phyloP scores from a whole-genome alignment of 805 yeast species.

The Wickerhamiella lipophila region DNA sequence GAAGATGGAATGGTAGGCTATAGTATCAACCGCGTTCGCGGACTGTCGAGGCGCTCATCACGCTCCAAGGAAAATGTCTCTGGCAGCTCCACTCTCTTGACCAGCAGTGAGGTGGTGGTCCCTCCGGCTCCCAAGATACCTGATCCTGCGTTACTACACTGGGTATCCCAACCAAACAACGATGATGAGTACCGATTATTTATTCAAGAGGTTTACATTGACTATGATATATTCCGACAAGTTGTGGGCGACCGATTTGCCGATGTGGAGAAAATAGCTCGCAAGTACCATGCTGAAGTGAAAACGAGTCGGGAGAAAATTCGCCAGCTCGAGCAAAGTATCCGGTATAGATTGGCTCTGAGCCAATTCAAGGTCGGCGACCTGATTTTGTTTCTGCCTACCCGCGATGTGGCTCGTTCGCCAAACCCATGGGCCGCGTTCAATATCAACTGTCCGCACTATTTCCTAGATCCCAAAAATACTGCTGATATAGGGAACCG shows the following conservation, averaged over 20 bases:
- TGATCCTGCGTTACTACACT: conserved; percentile 29
- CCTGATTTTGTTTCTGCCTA: conserved; percentile 73
- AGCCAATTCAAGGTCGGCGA: conserved; percentile 59
- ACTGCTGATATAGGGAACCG: conserved; percentile 31
- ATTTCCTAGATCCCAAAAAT: conserved; percentile 45
- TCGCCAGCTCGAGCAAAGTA: conserved; percentile 24
- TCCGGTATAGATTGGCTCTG: conserved; percentile 48
- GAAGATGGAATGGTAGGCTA: conserved; percentile 30
- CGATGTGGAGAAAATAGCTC: conserved; percentile 83
- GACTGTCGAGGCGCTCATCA: conserved; percentile 26
- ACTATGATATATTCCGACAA: conserved; percentile 31
- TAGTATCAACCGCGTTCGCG: conserved; percentile 57
- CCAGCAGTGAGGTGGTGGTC: neutral
- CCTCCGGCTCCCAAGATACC: conserved; percentile 7
- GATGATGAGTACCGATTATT: conserved; percentile 21
- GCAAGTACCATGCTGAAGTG: conserved; percentile 66
- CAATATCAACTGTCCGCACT: conserved; percentile 79
- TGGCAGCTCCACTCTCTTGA: neutral
- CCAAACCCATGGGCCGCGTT: conserved; percentile 84
- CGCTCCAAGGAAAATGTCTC: neutral
- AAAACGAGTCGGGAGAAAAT: conserved; percentile 34
- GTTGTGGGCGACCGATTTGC: conserved; percentile 61
- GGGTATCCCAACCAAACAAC: conserved; percentile 35
- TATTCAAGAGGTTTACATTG: conserved; percentile 26
- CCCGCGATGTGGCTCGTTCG: conserved; percentile 37